Evolutionary conservation across 2,329 filamentous ascomycete species (phyloP).

Genomic region (Neonectria neomacrospora): DNA sequence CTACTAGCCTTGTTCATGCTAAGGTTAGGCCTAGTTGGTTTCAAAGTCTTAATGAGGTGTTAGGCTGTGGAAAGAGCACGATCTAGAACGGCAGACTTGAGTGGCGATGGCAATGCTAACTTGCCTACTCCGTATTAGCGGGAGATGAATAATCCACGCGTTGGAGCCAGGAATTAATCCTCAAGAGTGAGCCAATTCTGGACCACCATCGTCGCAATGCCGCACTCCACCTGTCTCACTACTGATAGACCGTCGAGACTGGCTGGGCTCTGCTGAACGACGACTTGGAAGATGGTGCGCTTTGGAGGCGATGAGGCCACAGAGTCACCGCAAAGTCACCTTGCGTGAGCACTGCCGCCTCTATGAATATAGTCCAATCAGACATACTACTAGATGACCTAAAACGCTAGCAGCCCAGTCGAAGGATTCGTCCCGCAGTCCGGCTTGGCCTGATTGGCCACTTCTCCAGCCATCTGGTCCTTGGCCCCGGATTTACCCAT

Average conservation of each 20-base stretch:
- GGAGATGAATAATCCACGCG: not conserved
- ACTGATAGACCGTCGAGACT: not conserved
- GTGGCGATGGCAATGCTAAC: not conserved
- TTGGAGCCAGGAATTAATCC: not conserved
- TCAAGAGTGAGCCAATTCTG: not conserved
- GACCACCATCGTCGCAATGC: not conserved
- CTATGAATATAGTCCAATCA: constrained; percentile 34
- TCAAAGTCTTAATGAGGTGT: not conserved
- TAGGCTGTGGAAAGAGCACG: not conserved
- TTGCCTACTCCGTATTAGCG: not conserved
- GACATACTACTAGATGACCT: constrained; percentile 4
- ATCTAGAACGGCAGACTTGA: not conserved
- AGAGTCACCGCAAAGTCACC: constrained; percentile 1
- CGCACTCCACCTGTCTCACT: not conserved
- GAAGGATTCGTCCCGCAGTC: constrained; percentile 15
- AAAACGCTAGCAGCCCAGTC: constrained; percentile 13
- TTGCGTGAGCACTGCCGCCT: constrained; percentile 23
- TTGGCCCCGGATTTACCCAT: not conserved
- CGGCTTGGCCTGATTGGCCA: constrained; percentile 13
- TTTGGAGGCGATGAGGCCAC: not conserved
- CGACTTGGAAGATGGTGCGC: constrained; percentile 2
- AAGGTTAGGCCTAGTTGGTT: not conserved
- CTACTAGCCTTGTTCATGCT: not conserved
- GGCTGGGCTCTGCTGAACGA: not conserved
- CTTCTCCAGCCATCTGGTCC: not conserved